Percentiles rank a stretch among this genome's conserved stretches.
phyloP scores from a whole-genome alignment of 2,329 filamentous ascomycete genomes.

The Xylogone sp. region DNA sequence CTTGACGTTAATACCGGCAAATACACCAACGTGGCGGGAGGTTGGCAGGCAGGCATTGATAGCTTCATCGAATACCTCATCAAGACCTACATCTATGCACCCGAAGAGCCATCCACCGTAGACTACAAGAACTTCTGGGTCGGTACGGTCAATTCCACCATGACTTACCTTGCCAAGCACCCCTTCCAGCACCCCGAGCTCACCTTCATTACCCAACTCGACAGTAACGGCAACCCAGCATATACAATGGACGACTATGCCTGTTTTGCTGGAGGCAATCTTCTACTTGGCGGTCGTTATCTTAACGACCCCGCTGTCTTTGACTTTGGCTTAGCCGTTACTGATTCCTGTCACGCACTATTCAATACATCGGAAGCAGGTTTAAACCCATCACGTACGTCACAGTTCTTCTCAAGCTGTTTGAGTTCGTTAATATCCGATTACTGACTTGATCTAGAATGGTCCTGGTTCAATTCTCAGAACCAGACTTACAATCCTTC shows the following conservation, averaged over 20 bases:
- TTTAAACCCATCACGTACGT: constrained; percentile 64
- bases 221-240: constrained; percentile 34
- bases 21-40: constrained; percentile 62
- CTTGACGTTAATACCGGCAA: constrained; percentile 59
- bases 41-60: constrained; percentile 72
- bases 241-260: constrained; percentile 50
- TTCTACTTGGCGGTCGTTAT: constrained; percentile 71
- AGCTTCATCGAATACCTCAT: constrained; percentile 84
- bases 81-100: constrained; percentile 81
- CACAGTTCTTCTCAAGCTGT: not conserved
- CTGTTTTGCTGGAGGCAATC: constrained; percentile 78
- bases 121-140: constrained; percentile 50
- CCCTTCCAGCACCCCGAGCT: constrained; percentile 61
- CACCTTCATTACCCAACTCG: constrained; percentile 61
- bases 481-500: constrained; percentile 29
- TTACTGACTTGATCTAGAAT: constrained; percentile 35
- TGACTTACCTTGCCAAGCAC: constrained; percentile 62
- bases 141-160: constrained; percentile 68
- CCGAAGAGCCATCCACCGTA: constrained; percentile 31
- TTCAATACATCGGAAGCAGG: constrained; percentile 63
- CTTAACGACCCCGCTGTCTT: constrained; percentile 39
- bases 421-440: too few species aligned
- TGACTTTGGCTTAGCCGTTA: constrained; percentile 36
- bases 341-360: constrained; percentile 66
- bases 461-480: constrained; percentile 44